phyloP scores from a whole-genome alignment of 176 grass and related monocot species.

The Juncus inflexus region DNA sequence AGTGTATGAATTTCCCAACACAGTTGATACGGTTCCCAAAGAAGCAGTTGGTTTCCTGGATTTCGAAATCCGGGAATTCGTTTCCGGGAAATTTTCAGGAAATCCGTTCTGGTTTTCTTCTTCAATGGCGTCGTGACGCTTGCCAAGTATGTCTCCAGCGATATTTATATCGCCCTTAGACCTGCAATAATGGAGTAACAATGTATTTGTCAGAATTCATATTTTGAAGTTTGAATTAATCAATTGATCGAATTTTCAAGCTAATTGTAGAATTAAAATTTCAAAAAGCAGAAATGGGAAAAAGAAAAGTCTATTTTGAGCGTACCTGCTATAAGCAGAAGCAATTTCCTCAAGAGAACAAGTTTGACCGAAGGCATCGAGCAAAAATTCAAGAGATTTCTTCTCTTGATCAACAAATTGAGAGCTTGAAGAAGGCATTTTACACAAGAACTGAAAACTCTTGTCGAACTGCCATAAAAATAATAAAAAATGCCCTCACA shows the following conservation, averaged over 20 bases:
- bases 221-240: background rate
- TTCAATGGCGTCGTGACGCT: conserved; percentile 41
- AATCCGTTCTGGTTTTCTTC: conserved; percentile 27
- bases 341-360: conserved; percentile 87
- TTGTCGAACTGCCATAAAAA: background rate
- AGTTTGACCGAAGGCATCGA: conserved; percentile 60
- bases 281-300: background rate
- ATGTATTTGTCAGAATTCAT: background rate
- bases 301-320: background rate
- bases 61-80: conserved; percentile 36
- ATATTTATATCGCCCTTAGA: conserved; percentile 58
- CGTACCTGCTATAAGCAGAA: conserved; percentile 47
- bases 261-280: background rate
- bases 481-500: conserved; percentile 1
- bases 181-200: conserved; percentile 11
- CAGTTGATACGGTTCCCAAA: conserved; percentile 63
- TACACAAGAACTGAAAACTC: background rate
- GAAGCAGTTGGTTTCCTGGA: conserved; percentile 59
- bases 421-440: conserved; percentile 14
- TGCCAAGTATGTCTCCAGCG: conserved; percentile 66
- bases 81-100: conserved; percentile 29
- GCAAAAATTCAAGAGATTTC: conserved; percentile 51
- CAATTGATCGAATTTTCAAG: background rate
- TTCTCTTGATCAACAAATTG: conserved; percentile 46
- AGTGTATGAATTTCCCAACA: conserved; percentile 56